Conservation (phyloP, 352 stramenopile species). For the Phytophthora cryptogea region DNA sequence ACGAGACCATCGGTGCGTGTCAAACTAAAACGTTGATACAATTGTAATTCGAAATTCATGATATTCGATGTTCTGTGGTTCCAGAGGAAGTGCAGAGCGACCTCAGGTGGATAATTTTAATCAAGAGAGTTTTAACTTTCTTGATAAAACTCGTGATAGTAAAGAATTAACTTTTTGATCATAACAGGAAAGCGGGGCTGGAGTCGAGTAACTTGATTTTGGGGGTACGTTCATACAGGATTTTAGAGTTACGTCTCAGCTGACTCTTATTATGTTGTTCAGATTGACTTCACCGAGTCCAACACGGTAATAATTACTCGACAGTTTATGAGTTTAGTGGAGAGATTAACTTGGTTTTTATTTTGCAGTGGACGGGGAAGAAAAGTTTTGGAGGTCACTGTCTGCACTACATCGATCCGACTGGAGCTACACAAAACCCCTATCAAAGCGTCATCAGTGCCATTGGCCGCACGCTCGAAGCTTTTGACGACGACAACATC, state of each 20-base stretch:
- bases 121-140: too few relatives aligned
- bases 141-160: not conserved
- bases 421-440: constrained; percentile 50
- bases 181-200: constrained; percentile 41
- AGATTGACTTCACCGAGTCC: constrained; percentile 74
- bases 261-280: constrained; percentile 6
- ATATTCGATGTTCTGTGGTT: not conserved
- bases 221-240: constrained; percentile 22
- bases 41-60: constrained; percentile 4
- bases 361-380: constrained; percentile 65
- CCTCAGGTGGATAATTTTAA: constrained; percentile 31
- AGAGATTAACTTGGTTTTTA: not conserved
- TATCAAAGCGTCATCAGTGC: constrained; percentile 74
- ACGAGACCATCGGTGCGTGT: constrained; percentile 56
- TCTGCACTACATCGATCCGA: constrained; percentile 69
- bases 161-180: not conserved
- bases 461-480: constrained; percentile 64
- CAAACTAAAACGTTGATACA: not conserved
- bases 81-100: constrained; percentile 49
- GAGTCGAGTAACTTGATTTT: constrained; percentile 70
- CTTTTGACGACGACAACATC: constrained; percentile 83
- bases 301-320: constrained; percentile 44
- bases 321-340: not conserved
- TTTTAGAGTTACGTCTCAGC: not conserved
- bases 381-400: constrained; percentile 60